These are phyloP conservation scores for Malus hybrid DNA, from an alignment of 331 rosid genomes.

Conservation along the genomic window DNA sequence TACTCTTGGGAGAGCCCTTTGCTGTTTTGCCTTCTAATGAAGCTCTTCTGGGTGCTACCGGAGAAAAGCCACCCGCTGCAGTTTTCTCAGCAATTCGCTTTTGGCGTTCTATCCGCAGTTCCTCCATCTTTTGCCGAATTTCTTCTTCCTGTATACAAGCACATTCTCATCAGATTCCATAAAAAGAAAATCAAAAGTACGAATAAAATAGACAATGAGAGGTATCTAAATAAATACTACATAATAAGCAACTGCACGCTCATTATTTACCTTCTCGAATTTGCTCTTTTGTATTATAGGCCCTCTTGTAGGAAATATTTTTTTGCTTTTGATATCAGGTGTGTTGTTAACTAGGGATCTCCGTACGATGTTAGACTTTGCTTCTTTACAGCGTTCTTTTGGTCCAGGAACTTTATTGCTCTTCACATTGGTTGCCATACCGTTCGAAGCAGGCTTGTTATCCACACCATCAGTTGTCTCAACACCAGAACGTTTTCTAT, in stretches of 20 bases:
- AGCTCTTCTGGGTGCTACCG: constrained; percentile 21
- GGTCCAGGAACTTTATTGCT: constrained; percentile 35
- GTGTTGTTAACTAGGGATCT: constrained; percentile 24
- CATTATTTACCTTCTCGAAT: constrained; percentile 40
- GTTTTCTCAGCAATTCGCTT: constrained; percentile 65
- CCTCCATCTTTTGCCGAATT: constrained; percentile 52
- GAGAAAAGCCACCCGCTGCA: constrained; percentile 34
- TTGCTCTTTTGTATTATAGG: constrained; percentile 49
- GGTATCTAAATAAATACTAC: not conserved
- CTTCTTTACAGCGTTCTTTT: constrained; percentile 19
- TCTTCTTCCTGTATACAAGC: constrained; percentile 52
- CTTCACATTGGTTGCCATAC: constrained; percentile 20
- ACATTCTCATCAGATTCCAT: constrained; percentile 10
- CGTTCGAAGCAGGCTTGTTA: constrained; percentile 21
- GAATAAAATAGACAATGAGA: not conserved
- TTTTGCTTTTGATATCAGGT: constrained; percentile 38
- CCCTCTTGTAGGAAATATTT: constrained; percentile 27
- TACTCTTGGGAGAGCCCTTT: constrained; percentile 29
- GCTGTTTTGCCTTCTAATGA: constrained; percentile 28
- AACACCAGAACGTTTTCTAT: constrained; percentile 27
- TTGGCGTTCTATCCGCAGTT: constrained; percentile 41
- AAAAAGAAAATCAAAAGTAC: not conserved
- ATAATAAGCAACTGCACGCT: not conserved
- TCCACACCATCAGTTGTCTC: constrained; percentile 23
- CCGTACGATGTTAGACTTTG: constrained; percentile 14